These are phyloP conservation scores for Metschnikowia hibisci DNA, from an alignment of 805 yeast species.

Conservation along the genomic window DNA sequence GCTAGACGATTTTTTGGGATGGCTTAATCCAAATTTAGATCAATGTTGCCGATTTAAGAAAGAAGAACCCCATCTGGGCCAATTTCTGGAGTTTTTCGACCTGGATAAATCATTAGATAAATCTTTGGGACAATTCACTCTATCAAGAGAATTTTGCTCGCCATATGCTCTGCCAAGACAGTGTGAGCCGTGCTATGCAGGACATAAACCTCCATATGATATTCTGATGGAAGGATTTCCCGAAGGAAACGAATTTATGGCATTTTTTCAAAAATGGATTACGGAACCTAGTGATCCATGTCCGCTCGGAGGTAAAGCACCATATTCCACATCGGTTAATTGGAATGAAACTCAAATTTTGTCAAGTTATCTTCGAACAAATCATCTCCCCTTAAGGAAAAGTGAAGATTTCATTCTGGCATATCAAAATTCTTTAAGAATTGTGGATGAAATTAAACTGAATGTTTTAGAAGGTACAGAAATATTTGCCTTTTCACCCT, in stretches of 20 bases:
- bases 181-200: slow-evolving; percentile 69
- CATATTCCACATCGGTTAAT: slow-evolving; percentile 57
- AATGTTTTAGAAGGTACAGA: slow-evolving; percentile 35
- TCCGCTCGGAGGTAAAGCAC: slow-evolving; percentile 94
- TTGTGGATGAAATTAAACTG: slow-evolving; percentile 52
- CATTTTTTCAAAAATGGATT: slow-evolving; percentile 77
- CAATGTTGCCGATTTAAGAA: slow-evolving; percentile 76
- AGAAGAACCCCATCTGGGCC: no score
- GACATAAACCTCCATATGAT: slow-evolving; percentile 59
- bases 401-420: slow-evolving; percentile 83
- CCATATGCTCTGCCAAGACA: slow-evolving; percentile 64
- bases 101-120: no score
- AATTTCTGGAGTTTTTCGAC: no score
- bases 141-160: slow-evolving; percentile 51
- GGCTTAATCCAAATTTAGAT: slow-evolving; percentile 82
- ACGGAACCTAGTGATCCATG: slow-evolving; percentile 82
- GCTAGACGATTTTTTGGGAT: slow-evolving; percentile 86
- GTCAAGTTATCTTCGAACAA: slow-evolving; percentile 71
- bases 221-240: slow-evolving; percentile 83
- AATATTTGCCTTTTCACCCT: slow-evolving; percentile 87
- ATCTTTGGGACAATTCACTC: neutral
- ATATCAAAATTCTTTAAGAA: slow-evolving; percentile 64
- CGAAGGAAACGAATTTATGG: slow-evolving; percentile 61
- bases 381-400: slow-evolving; percentile 75
- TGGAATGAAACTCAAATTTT: slow-evolving; percentile 36